Base-by-base conservation (phyloP, 139 green algal species). In the Haematococcus sp. region DNA sequence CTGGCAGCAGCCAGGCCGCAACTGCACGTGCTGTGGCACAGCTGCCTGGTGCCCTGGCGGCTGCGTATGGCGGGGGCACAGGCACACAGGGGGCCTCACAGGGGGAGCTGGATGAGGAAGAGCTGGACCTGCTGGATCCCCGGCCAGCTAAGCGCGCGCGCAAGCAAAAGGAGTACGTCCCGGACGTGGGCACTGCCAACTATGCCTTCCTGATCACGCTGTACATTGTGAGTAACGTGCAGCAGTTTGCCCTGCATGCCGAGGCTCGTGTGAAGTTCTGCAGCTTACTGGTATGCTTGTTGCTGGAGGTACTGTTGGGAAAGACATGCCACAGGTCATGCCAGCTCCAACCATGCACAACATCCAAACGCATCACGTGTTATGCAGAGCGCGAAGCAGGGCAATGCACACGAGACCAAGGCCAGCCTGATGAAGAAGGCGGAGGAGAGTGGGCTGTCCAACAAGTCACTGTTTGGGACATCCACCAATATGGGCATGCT, bases 151-250 rank as follows among this genome's bases (percentile, higher is more conserved):
- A 61, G 68, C 46, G 71, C 15, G 68, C 59, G 43, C 51, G 59
- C 40, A n/a, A 25, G 3, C 34, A 44, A 13, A 87, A 88, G 54
- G 61, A 85, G 9, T 95, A 95, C 58, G 43, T 85, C 23, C 90
- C 91, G 4, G 40, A 70, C 3, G 61, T 86, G 32, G 82, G 87
- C 27, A 85, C 80, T 3, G 87, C 88, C 27, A 90, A 88, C 67
- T 95, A 91, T 66, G 87, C 88, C 44, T 92, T 95, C 74, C 46
- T 95, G 20, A 55, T 94, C 5, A 56, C 74, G 16, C 76, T 94
- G 63, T 80, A 83, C 63, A 70, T 80, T 76, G 81, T 85, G 43
- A 1, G 63, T 49, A 64, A 9, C 13, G 54, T 30, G 22, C 23
- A 63, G 54, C 54, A 13, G 23, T 56, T 15, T 17, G 17, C 15